Evolutionary conservation across 2,329 filamentous ascomycete genomes (phyloP).

Genomic region (Cladosporium sphaerospermum): DNA sequence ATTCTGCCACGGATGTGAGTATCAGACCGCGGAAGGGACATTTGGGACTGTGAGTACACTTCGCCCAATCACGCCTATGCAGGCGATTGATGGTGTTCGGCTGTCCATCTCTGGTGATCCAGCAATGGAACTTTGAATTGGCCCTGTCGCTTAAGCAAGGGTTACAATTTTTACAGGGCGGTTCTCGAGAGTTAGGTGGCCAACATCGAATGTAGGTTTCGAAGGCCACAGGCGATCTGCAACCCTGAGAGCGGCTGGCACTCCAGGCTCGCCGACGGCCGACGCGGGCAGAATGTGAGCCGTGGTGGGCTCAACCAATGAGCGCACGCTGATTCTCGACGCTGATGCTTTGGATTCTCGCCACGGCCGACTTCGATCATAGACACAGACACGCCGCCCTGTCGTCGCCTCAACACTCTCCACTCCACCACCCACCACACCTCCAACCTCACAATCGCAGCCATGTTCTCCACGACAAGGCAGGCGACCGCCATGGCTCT

Average conservation of each 20-base stretch:
- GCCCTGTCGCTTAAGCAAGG: too few species aligned
- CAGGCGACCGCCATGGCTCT: conserved; percentile 49
- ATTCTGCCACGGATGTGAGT: conserved; percentile 54
- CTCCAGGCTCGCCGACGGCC: too few species aligned
- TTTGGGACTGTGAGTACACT: conserved; percentile 53
- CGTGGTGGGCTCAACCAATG: conserved; percentile 16
- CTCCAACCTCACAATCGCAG: conserved; percentile 16
- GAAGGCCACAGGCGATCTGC: too few species aligned
- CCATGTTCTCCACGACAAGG: conserved; percentile 48
- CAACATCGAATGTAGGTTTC: too few species aligned
- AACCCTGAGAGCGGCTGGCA: too few species aligned
- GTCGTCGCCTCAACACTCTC: conserved; percentile 22
- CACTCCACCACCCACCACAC: conserved; percentile 13
- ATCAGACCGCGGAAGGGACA: background rate
- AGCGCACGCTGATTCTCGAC: conserved; percentile 1
- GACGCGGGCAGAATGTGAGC: too few species aligned
- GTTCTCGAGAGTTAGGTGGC: too few species aligned
- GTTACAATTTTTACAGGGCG: too few species aligned
- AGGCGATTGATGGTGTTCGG: conserved; percentile 67
- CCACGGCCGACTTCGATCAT: conserved; percentile 10
- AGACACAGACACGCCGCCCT: conserved; percentile 7
- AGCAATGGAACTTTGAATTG: too few species aligned
- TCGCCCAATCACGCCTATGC: conserved; percentile 88
- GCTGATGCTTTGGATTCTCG: background rate
- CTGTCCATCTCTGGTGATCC: background rate